Base-by-base conservation (phyloP, 2,329 filamentous ascomycete species). In the Plenodomus tracheiphilus region DNA sequence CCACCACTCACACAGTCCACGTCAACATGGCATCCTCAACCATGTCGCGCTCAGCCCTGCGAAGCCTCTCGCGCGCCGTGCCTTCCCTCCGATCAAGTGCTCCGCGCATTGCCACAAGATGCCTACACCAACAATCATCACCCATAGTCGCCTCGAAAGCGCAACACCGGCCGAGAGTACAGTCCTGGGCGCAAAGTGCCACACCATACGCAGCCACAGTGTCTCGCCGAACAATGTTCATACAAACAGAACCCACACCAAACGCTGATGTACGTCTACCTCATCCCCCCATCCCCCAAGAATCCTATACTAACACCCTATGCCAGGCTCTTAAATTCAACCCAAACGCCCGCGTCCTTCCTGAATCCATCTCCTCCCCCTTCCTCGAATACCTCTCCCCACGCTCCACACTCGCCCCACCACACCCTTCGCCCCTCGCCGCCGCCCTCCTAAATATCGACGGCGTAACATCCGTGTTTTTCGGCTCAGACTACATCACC, bases 401-500 rank as follows among this genome's bases (percentile, higher is more conserved):
- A 30, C 88, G 94, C 46, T 87, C 90, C 32, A 97, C 94, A 3
- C 85, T 97, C 57, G 82, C 91, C 20, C 88, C 92, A 18, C 93
- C 93, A 1, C 85, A 97, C 70, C 91, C 93, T 3, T 97, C 93
- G 17, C 92, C 91, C 16, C 84, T 99, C 36, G 94, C 94, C 4
- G 88, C 92, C 28, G 86, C 91, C 72, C 82, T 99, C 43, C 87
- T 97, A 80, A 92, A 90, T 70, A 88, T 97, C 53, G 94, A 97
- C 68, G 94, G 94, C 38, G 88, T 97, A n/a, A 92, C 88, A 2
- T 87, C 90, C 2, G 89, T 99, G 18, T 97, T 97, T 75, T 97
- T 96, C 75, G 94, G 93, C 43, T 77, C 85, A 28, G 92, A 99
- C 72, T 97, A 96, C 77, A 97, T 99, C 75, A 99, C 94, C 11